Evolutionary conservation across 2,329 filamentous ascomycete genomes (phyloP).

Genomic region (Penicillium hordei): DNA sequence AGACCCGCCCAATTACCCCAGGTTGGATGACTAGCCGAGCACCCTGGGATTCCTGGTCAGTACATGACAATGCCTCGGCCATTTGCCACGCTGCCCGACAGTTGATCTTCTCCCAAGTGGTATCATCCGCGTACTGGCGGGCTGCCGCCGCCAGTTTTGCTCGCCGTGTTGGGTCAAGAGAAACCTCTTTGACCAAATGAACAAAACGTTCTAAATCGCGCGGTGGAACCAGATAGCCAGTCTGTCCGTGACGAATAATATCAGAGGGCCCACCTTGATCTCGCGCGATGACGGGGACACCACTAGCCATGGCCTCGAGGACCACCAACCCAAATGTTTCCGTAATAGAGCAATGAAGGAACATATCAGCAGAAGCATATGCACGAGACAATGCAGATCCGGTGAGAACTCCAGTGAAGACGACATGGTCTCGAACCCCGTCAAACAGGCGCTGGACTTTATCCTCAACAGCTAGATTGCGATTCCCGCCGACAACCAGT

Average conservation of each 20-base stretch:
- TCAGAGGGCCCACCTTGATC: conserved; percentile 70
- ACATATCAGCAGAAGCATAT: conserved; percentile 68
- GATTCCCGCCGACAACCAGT: conserved; percentile 67
- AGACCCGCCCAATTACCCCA: conserved; percentile 9
- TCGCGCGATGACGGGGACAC: conserved; percentile 66
- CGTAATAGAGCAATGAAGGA: conserved; percentile 69
- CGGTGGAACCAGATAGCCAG: conserved; percentile 62
- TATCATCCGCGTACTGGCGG: conserved; percentile 59
- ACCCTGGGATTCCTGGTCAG: conserved; percentile 19
- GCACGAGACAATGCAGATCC: conserved; percentile 63
- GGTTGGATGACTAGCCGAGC: conserved; percentile 14
- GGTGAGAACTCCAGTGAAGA: conserved; percentile 66
- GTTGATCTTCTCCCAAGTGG: conserved; percentile 71
- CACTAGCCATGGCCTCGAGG: conserved; percentile 69
- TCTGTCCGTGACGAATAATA: conserved; percentile 60
- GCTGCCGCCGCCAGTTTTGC: conserved; percentile 50
- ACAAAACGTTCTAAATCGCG: conserved; percentile 62
- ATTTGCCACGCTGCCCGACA: conserved; percentile 67
- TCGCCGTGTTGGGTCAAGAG: conserved; percentile 48
- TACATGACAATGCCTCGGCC: conserved; percentile 45
- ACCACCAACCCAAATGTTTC: conserved; percentile 72
- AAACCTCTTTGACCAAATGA: conserved; percentile 52
- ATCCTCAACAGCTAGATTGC: conserved; percentile 61
- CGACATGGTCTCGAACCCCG: conserved; percentile 54
- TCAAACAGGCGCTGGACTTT: conserved; percentile 63